Base-by-base conservation (phyloP, 2,329 filamentous ascomycete genomes). In the Stagonosporopsis cucurbitacearum region DNA sequence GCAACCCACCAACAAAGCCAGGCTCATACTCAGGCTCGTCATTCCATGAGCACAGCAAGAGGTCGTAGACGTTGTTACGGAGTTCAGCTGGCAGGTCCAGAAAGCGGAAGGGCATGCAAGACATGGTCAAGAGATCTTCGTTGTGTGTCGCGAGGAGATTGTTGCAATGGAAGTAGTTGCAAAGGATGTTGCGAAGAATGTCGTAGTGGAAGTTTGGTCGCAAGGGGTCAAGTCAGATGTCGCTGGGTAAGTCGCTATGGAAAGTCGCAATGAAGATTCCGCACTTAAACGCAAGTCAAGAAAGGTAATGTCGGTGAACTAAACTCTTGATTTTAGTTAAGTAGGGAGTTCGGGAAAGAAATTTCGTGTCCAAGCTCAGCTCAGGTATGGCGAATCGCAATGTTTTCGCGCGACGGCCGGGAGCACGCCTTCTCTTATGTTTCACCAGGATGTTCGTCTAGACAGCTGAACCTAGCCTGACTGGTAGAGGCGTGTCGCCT, bases 31-130 rank as follows among this genome's bases (percentile, higher is more conserved):
- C 63, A 23, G 56, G 49, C 47, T 64, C 51, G 42, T 65, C 50
- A 15, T 66, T 44, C 67, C 67, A 70, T 13, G 65, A 68, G 57
- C 67, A 70, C 17, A 70, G 55, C 20, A 70, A 50, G 2, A 67
- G 35, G 35, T 64, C 61, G 58, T 70, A 70, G 32, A 69, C 45
- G 52, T 59, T 65, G 52, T 70, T 68, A 22, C 66, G 58, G 11
- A 70, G 65, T 49, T 69, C 67, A 33, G 59, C 60, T 3, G 67
- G 67, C 13, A 70, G 59, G 36, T 70, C 67, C 46, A 68, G 46
- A 33, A 70, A 68, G 22, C 66, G 66, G 20, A 70, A 68, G 25
- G 62, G 58, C 19, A 49, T 45, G 53, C 50, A 53, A 35, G 52
- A 59, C 26, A 67, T 67, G 19, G 20, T 20, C 20, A 32, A 22